A percentile compares a stretch with the other conserved stretches of the same genome.
phyloP scores from a whole-genome alignment of 148 eudicot genomes.

The Spergularia bocconei region DNA sequence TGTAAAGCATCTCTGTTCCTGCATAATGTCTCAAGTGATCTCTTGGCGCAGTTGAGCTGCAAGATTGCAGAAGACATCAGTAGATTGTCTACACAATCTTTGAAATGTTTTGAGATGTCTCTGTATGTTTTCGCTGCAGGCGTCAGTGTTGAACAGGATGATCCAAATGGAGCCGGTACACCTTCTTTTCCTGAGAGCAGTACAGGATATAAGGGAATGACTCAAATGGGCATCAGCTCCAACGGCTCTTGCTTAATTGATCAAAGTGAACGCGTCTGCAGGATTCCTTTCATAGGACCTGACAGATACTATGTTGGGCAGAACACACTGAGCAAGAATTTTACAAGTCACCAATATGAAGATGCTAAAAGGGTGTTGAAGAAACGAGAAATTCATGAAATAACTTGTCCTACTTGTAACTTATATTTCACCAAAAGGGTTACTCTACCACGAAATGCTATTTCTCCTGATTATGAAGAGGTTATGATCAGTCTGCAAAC shows the following conservation, averaged over 20 bases:
- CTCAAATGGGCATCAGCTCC: background rate
- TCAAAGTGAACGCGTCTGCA: background rate
- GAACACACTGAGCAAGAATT: background rate
- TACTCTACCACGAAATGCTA: constrained; percentile 60
- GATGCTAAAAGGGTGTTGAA: constrained; percentile 50
- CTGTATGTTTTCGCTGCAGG: background rate
- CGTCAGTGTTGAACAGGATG: background rate
- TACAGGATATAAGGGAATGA: constrained; percentile 2
- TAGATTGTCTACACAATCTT: background rate
- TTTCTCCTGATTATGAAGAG: constrained; percentile 34
- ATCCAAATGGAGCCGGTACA: background rate
- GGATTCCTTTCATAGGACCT: background rate
- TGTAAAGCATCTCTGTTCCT: background rate
- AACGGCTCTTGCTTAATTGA: background rate
- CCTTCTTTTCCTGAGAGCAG: background rate
- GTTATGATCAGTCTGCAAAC: background rate
- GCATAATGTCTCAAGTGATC: background rate
- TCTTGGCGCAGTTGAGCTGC: background rate
- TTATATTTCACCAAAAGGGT: constrained; percentile 78
- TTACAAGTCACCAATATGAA: background rate
- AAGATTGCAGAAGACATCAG: background rate
- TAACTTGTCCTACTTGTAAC: constrained; percentile 77
- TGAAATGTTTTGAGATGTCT: background rate
- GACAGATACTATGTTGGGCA: background rate
- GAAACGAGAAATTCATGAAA: constrained; percentile 64